These are phyloP conservation scores for Circinella umbellata DNA, from an alignment of 371 early-diverging fungal genomes.

Conservation along the genomic window DNA sequence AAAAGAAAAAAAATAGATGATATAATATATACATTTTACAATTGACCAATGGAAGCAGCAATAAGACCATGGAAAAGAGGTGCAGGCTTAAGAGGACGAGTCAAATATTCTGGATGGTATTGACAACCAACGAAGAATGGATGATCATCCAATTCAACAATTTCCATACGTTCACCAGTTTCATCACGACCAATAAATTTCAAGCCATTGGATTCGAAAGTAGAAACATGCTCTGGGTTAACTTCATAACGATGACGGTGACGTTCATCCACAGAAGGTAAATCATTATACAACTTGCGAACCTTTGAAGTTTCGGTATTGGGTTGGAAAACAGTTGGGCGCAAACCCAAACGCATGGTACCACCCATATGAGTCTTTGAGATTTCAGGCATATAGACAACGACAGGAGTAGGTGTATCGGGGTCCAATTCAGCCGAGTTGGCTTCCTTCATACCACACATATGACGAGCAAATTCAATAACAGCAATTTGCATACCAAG, in stretches of 20 bases:
- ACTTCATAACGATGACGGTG: constrained; percentile 99
- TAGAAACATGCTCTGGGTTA: constrained; percentile 82
- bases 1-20: not conserved
- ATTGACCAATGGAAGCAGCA: constrained; percentile 72
- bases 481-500: constrained; percentile 98
- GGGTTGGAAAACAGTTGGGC: constrained; percentile 85
- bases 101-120: constrained; percentile 99
- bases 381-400: constrained; percentile 97
- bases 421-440: constrained; percentile 89
- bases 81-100: constrained; percentile 91
- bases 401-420: constrained; percentile 74
- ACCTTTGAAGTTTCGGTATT: constrained; percentile 58
- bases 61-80: constrained; percentile 96
- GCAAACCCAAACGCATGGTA: constrained; percentile 95
- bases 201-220: constrained; percentile 87
- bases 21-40: constrained; percentile 24
- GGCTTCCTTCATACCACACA: constrained; percentile 85
- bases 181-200: constrained; percentile 94
- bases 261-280: constrained; percentile 82
- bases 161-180: constrained; percentile 96
- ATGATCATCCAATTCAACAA: constrained; percentile 92
- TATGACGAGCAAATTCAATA: constrained; percentile 98
- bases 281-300: constrained; percentile 77
- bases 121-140: constrained; percentile 98
- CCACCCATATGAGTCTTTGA: constrained; percentile 95